These are phyloP conservation scores for Trichophyton simii DNA, from an alignment of 2,329 filamentous ascomycete genomes.

Conservation along the genomic window DNA sequence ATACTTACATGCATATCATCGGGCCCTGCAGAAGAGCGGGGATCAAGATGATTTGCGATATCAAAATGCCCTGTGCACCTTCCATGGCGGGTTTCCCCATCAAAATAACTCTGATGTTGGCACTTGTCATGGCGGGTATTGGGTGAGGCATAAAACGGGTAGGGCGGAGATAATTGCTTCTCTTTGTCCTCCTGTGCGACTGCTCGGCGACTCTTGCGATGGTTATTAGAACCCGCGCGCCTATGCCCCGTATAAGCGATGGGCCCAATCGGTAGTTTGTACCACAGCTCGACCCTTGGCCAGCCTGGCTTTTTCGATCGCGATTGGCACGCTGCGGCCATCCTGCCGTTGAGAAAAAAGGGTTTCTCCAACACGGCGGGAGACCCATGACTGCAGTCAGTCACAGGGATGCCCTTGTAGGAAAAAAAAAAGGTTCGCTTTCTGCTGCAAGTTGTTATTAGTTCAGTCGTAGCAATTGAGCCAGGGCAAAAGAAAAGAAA, in stretches of 20 bases:
- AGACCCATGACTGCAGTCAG: background rate
- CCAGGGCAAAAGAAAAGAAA: background rate
- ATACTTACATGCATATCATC: background rate
- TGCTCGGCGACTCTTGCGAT: background rate
- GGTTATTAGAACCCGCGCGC: background rate
- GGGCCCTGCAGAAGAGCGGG: background rate
- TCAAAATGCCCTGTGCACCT: background rate
- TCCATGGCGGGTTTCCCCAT: background rate
- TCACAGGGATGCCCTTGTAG: background rate
- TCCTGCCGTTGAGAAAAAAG: background rate
- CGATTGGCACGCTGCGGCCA: conserved; percentile 2
- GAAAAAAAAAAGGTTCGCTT: background rate
- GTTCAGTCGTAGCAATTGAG: background rate
- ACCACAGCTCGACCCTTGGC: background rate
- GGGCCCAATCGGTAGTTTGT: background rate
- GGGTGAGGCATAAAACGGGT: background rate
- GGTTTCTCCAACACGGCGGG: background rate
- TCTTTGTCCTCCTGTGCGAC: background rate
- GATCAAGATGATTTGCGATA: background rate
- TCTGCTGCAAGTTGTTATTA: background rate
- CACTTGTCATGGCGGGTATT: background rate
- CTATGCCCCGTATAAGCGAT: conserved; percentile 1
- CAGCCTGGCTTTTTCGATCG: background rate
- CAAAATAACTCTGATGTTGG: no score
- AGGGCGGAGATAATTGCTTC: background rate